Evolutionary conservation across 805 yeast species (phyloP), one percentile per base, ranked within the genome.

Genomic region (Wickerhamiella qilinensis): DNA sequence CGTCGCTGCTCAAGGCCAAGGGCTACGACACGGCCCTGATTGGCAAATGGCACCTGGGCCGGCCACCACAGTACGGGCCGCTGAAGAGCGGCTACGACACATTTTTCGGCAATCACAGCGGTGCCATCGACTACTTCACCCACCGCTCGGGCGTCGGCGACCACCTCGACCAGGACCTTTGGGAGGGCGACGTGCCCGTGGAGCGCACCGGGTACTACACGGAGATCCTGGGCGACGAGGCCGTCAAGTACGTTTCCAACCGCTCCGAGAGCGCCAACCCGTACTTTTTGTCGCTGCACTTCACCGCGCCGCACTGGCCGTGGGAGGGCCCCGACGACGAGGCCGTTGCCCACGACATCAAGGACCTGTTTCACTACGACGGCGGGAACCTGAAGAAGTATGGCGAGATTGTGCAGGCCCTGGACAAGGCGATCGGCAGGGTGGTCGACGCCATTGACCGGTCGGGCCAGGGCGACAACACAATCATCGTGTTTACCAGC

Each of bases 241-340:
- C 64, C 2, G 61, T 66, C 1, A 39, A 66, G 21, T 67, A 55
- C 43, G 60, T 54, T 22, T 64, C 62, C 43, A 60, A 67, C 46
- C 70, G 58, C 37, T 39, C 53, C 31, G 40, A 29, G 28, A 28
- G 27, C 4, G 68, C 57, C n/a, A 56, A 67, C 46, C 78, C 78
- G 8, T 73, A 69, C 43, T 68, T 71, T 40, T 71, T 73, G 3
- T 53, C 60, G 19, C 55, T 73, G 40, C 73, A 77, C 5, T 72
- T 69, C 46, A 71, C 77, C 3, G 78, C 79, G 1, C 79, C 78
- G 2, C 78, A 73, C 49, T 73, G 79, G 78, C 79, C 79, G 9
- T 62, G 64, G 47, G 78, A 73, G 52, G 78, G 78, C 1, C 76
- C 76, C 4, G 41, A 46, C 28, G 50, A 44, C n/a, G 52, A 53